Evolutionary conservation across 2,329 filamentous ascomycete species (phyloP).

Genomic region (Tolypocladium cylindrosporum): DNA sequence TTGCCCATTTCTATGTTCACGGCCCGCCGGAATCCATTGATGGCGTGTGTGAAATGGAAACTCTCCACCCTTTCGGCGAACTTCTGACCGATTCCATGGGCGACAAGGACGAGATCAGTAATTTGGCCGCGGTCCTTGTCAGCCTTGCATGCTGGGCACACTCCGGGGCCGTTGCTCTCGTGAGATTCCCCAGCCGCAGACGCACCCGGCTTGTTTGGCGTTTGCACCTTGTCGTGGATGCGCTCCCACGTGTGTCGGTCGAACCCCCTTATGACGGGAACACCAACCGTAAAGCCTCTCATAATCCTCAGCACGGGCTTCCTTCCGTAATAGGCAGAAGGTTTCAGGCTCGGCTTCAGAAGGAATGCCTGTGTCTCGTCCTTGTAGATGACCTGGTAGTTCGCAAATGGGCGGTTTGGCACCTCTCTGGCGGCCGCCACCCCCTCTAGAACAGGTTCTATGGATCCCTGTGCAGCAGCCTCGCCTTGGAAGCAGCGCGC

Average conservation of each 20-base stretch:
- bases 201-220: conserved; percentile 16
- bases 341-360: conserved; percentile 73
- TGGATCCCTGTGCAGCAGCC: conserved; percentile 43
- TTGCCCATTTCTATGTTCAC: conserved; percentile 76
- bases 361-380: conserved; percentile 70
- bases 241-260: conserved; percentile 67
- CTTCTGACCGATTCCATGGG: conserved; percentile 95
- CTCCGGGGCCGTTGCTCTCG: conserved; percentile 15
- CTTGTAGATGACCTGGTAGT: conserved; percentile 80
- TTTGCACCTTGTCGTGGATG: conserved; percentile 44
- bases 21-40: conserved; percentile 79
- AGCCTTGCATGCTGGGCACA: conserved; percentile 50
- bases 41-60: conserved; percentile 93
- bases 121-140: conserved; percentile 59
- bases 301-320: conserved; percentile 75
- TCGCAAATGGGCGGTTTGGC: conserved; percentile 51
- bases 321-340: conserved; percentile 76
- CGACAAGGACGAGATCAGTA: conserved; percentile 80
- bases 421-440: conserved; percentile 28
- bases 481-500: conserved; percentile 50
- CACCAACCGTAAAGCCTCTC: conserved; percentile 72
- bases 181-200: conserved; percentile 17
- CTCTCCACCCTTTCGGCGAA: conserved; percentile 89
- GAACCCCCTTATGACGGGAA: conserved; percentile 85
- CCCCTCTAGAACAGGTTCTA: conserved; percentile 20